Conservation (phyloP, 2,329 filamentous ascomycete species). For the Aureobasidium zeae region DNA sequence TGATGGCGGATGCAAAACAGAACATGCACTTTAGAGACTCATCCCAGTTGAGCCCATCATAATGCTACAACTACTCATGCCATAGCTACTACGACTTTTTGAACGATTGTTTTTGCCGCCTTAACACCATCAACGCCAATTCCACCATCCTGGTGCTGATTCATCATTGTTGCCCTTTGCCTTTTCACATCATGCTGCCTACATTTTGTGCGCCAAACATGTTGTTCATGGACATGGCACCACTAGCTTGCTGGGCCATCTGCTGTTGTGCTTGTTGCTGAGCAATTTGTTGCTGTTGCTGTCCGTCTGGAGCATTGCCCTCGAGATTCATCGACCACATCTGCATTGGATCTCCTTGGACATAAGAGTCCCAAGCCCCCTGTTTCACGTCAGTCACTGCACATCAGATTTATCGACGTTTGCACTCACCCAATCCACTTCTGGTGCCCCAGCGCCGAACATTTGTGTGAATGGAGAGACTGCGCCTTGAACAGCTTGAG, state of each 20-base stretch:
- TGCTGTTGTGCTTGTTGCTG: constrained; percentile 11
- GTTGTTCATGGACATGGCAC: constrained; percentile 9
- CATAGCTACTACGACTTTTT: too few species aligned
- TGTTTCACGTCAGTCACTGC: constrained; percentile 26
- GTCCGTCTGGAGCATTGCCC: constrained; percentile 13
- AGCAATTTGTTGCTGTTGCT: constrained; percentile 26
- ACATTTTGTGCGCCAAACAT: constrained; percentile 9
- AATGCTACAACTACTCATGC: too few species aligned
- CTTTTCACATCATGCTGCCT: constrained; percentile 15
- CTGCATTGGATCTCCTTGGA: constrained; percentile 46
- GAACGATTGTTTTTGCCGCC: too few species aligned
- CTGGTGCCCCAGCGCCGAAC: constrained; percentile 26
- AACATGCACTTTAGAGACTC: too few species aligned
- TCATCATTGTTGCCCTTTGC: too few species aligned
- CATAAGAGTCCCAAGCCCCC: constrained; percentile 62
- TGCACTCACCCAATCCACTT: constrained; percentile 45
- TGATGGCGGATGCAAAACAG: too few species aligned
- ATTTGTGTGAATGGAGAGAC: constrained; percentile 29
- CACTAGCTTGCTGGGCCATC: constrained; percentile 8
- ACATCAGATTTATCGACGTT: background rate
- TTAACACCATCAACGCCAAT: too few species aligned
- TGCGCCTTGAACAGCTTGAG: constrained; percentile 25
- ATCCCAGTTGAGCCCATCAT: too few species aligned
- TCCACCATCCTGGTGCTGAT: too few species aligned
- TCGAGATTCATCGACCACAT: constrained; percentile 31